Conservation (phyloP, 23 red algal genomes). For the Chondrus crispus region DNA sequence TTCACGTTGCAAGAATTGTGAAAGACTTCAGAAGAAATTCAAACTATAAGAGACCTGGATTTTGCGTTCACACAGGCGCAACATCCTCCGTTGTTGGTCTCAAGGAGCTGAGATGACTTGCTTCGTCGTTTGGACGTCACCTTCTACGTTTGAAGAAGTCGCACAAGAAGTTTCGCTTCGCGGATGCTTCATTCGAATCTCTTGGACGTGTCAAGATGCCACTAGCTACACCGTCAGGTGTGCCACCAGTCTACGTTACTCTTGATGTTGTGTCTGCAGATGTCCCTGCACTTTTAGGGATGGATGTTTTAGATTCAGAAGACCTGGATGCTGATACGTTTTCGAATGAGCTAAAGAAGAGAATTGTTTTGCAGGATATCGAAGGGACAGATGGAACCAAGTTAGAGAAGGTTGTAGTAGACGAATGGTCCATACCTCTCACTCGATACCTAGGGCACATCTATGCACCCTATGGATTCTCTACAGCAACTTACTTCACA, state of each 20-base stretch:
- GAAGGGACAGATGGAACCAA: too few species aligned
- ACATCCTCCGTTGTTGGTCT: background rate
- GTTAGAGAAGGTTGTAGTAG: too few species aligned
- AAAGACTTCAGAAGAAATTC: too few species aligned
- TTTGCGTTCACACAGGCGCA: slow-evolving; percentile 18
- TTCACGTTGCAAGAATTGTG: too few species aligned
- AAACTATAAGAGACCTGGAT: background rate
- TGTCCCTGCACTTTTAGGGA: background rate
- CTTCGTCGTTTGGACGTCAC: background rate
- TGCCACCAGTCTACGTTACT: background rate
- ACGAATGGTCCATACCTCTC: background rate
- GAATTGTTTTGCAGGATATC: too few species aligned
- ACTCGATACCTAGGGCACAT: background rate
- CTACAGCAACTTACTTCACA: background rate
- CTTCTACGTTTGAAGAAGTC: background rate
- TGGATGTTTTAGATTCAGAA: too few species aligned
- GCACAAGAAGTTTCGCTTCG: background rate
- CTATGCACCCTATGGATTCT: background rate
- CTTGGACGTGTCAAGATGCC: background rate
- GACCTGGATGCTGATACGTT: too few species aligned
- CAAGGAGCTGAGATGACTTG: background rate
- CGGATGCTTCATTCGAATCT: background rate
- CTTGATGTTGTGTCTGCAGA: slow-evolving; percentile 4
- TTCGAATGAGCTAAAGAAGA: too few species aligned
- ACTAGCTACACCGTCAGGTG: background rate